Evolutionary conservation across 2,329 filamentous ascomycete genomes (phyloP).

Genomic region (Diplodia corticola): DNA sequence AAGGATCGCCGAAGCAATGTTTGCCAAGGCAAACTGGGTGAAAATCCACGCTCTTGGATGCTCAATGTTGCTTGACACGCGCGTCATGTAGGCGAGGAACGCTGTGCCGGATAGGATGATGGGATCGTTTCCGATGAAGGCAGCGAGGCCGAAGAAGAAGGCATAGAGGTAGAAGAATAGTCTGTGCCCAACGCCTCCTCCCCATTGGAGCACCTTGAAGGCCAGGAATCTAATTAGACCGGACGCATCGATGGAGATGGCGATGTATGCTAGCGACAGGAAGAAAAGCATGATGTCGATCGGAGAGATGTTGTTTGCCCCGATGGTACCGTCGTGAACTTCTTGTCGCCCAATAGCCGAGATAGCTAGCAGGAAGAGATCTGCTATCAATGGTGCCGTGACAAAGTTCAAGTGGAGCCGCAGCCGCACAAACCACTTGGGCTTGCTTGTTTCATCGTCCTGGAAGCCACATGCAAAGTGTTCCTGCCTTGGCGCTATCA

Average conservation of each 20-base stretch:
- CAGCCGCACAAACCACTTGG: neutral
- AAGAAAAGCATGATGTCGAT: neutral
- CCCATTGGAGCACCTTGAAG: neutral
- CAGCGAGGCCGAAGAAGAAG: neutral
- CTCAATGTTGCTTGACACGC: neutral
- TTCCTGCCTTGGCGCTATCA: neutral
- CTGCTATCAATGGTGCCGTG: neutral
- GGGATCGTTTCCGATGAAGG: neutral
- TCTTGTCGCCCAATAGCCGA: neutral
- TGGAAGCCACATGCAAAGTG: too few species aligned
- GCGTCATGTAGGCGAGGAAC: neutral
- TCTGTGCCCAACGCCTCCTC: neutral
- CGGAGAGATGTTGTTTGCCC: neutral
- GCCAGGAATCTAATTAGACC: neutral
- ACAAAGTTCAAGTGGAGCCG: neutral
- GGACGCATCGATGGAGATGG: neutral
- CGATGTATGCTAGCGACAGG: neutral
- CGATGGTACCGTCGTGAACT: neutral
- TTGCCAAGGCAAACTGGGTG: neutral
- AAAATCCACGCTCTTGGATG: neutral
- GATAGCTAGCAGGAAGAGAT: neutral
- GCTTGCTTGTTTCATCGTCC: neutral
- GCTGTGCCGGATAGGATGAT: neutral
- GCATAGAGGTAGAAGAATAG: neutral
- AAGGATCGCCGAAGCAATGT: neutral